Evolutionary conservation across 768 basidiomycete genomes (phyloP), one percentile per base, ranked within the genome.

Genomic region (Podaxis sp.): DNA sequence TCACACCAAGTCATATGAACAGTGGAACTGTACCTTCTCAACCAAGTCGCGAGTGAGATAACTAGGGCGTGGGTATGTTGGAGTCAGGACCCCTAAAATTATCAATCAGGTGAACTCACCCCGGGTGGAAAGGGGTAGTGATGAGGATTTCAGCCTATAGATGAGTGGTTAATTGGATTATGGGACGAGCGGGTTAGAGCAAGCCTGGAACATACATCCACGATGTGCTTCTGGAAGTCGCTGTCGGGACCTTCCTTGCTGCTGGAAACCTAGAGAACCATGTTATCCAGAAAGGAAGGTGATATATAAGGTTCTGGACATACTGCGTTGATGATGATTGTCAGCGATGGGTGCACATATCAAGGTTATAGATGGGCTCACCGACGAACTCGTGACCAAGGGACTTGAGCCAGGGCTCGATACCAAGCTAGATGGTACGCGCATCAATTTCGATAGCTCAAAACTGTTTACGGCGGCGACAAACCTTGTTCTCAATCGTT

Each of bases 121-220:
- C 91, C 60, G 91, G 91, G 73, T 93, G 91, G 86, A 93, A 93
- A 4, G 91, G 90, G 4, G 91, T 92, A 2, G 91, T 91, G 72
- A 91, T 92, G 70, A 91, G 73, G 61, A 92, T 83, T 72, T 92
- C 91, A 51, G 89, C 87, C 88, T 91, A 68, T 54, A 56, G 49
- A 57, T 15, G 63, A 63, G 40, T 61, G 43, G 59, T 56, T 65
- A 36, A 66, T 65, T 60, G 64, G 64, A 29, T 55, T 36, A 57
- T 49, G 9, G 17, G 40, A 43, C 33, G 27, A 53, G 37, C 40
- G 46, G 57, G 12, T 51, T 9, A 43, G 49, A 25, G 47, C 51
- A 24, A 17, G 36, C 50, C 29, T 19, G 54, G 19, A 11, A 76
- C 88, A 57, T 71, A 92, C 91, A 73, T 92, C 90, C 52, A 82